A percentile compares a stretch with the other conserved stretches of the same genome.
These are phyloP conservation scores for Ustilago trichophora DNA, from an alignment of 1,284 basidiomycete species.

Conservation along the genomic window DNA sequence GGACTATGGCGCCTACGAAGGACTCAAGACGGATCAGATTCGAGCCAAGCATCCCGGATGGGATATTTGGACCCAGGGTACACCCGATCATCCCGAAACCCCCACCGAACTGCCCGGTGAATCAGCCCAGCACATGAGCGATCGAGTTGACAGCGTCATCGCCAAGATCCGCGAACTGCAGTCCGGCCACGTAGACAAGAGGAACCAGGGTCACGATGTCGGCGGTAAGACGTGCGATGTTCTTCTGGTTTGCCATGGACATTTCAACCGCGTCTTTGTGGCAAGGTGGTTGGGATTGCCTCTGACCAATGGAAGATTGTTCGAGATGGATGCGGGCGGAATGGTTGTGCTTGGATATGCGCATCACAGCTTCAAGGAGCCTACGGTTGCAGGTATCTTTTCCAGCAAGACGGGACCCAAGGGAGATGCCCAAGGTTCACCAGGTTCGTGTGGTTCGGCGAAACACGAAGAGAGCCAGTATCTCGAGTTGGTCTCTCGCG, in stretches of 20 bases:
- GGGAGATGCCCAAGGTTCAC: conserved; percentile 12
- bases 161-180: conserved; percentile 53
- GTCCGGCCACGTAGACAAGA: conserved; percentile 49
- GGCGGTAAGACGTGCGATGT: conserved; percentile 55
- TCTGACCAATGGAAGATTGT: conserved; percentile 48
- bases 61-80: conserved; percentile 64
- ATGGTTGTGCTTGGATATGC: conserved; percentile 62
- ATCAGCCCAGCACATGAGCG: conserved; percentile 56
- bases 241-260: conserved; percentile 62
- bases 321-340: conserved; percentile 63
- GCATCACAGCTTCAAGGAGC: conserved; percentile 61
- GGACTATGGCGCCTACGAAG: conserved; percentile 66
- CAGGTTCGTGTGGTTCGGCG: conserved; percentile 10
- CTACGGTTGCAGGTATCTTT: conserved; percentile 61
- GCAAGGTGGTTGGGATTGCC: conserved; percentile 61
- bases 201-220: conserved; percentile 40
- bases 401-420: conserved; percentile 55
- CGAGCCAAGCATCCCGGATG: conserved; percentile 52
- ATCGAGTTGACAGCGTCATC: conserved; percentile 58
- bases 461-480: conserved; percentile 63
- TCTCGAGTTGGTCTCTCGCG: conserved; percentile 55
- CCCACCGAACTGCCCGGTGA: conserved; percentile 58
- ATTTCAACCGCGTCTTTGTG: conserved; percentile 63
- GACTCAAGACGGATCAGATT: conserved; percentile 60
- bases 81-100: conserved; percentile 52